These are phyloP conservation scores for Fomitiporia mediterranea DNA, from an alignment of 1,284 basidiomycete species.

Conservation along the genomic window DNA sequence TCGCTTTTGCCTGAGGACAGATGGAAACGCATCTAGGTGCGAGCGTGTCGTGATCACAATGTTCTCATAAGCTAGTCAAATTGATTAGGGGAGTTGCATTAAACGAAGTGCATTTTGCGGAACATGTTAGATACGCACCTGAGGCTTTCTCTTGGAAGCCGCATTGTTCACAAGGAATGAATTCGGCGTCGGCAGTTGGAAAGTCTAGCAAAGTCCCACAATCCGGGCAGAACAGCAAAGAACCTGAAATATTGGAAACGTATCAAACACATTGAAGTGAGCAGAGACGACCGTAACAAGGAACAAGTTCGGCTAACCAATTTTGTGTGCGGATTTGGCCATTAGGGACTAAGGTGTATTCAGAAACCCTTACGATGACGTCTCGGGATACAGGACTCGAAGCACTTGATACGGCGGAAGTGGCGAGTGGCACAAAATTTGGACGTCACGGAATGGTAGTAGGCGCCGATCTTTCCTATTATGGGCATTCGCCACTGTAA, in stretches of 20 bases:
- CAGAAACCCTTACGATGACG: background rate
- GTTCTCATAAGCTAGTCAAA: conserved; percentile 83
- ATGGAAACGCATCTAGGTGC: conserved; percentile 92
- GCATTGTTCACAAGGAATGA: conserved; percentile 87
- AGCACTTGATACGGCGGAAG: background rate
- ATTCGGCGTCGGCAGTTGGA: conserved; percentile 73
- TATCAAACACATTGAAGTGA: conserved; percentile 24
- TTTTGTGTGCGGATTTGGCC: conserved; percentile 18
- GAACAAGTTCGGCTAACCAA: conserved; percentile 10
- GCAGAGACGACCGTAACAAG: background rate
- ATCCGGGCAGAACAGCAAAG: conserved; percentile 88
- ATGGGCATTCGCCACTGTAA: background rate
- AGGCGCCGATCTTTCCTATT: background rate
- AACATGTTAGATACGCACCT: conserved; percentile 50
- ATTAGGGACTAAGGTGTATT: background rate
- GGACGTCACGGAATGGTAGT: background rate
- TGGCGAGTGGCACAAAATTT: background rate
- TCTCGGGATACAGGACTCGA: background rate
- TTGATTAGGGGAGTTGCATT: conserved; percentile 2
- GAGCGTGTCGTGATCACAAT: conserved; percentile 88
- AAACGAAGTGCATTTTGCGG: conserved; percentile 1
- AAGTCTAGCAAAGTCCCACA: conserved; percentile 89
- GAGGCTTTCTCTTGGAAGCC: conserved; percentile 80
- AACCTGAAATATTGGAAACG: conserved; percentile 48
- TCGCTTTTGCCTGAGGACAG: conserved; percentile 79